Base-by-base conservation (phyloP, 805 yeast species). In the Metschnikowia picachoensis region DNA sequence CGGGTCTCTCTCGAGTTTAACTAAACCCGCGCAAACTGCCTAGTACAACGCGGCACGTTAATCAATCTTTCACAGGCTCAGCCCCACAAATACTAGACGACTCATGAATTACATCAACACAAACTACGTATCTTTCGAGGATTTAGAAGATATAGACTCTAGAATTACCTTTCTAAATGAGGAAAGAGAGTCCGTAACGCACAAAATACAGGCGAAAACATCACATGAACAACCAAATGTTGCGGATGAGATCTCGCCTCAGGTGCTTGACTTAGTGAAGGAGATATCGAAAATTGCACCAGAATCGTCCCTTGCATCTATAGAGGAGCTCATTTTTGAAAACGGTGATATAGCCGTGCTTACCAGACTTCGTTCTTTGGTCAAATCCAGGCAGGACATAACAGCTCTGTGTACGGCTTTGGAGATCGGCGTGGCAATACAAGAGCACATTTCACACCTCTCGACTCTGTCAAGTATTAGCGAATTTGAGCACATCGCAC, bases 51-150 rank as follows among this genome's bases (percentile, higher is more conserved):
- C 20, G 20, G 20, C 20, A 20, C 20, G 6, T 20, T 4, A 20
- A 20, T 20, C 3, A 14, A 7, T 33, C 16, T 7, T 2, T 14
- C 16, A 14, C 11, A 11, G 12, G 14, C 35, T 11, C 12, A 11
- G 16, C 8, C 17, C 13, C 10, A 17, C 14, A 25, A 11, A 4
- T 15, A 14, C 12, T 17, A 37, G 34, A 17, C 28, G 12, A 16
- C 7, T 20, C 38, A 60, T 58, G 60, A 64, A 61, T 37, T 65
- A 62, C 55, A 56, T 74, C 38, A 70, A 73, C 54, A 51, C 58
- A 28, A 58, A 60, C 41, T 67, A 72, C 50, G 47, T 62, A n/a
- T 50, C 68, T 1, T 15, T 74, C 2, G 59, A 53, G 14, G 78
- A 72, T 52, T 60, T 74, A 49, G 57, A 45, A 12, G 48, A 41